Base-by-base conservation (phyloP, 805 yeast genomes). In the Hanseniaspora mollemarum region DNA sequence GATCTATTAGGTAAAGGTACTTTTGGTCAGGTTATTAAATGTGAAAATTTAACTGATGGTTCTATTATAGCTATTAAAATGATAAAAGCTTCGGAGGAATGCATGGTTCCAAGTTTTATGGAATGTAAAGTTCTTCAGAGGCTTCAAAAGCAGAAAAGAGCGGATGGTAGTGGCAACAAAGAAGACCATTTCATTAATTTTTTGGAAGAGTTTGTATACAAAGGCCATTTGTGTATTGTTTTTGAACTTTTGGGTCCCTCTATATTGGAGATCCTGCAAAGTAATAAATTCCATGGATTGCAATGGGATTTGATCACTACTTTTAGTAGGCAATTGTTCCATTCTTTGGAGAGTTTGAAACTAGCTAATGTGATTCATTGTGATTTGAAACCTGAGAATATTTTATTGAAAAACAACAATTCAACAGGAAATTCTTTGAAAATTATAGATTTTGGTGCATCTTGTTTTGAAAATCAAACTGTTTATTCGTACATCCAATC, bases 21-120 rank as follows among this genome's bases (percentile, higher is more conserved):
- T 1, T 92, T 92, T 71, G 98, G 98, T 9, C 97, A 92, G 67
- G 99, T 92, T 43, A 94, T 88, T 38, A 92, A 90, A 67, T 90
- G 96, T 67, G 70, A 67, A 54, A 76, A 76, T 60, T 69, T 83
- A 60, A 63, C 74, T 36, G 84, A 87, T 42, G 92, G 87, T 61
- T 90, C 86, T 55, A 77, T 90, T 19, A 85, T 88, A 24, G 98
- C 98, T 1, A 94, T 92, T 33, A 92, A 92, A 66, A 94, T 92
- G 40, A 85, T 92, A 53, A 92, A 90, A 63, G 83, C 95, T 32
- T 83, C 83, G 61, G 86, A 95, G 4, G 95, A 94, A 9, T 88
- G 83, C 60, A 71, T 87, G 63, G 87, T 86, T 61, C 98, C 94
- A 66, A 83, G 94, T 42, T 72, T 90, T 58, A 83, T 90, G 51